Evolutionary conservation across 1,139 yeast species (phyloP).

Genomic region (Yamadazyma oceani): DNA sequence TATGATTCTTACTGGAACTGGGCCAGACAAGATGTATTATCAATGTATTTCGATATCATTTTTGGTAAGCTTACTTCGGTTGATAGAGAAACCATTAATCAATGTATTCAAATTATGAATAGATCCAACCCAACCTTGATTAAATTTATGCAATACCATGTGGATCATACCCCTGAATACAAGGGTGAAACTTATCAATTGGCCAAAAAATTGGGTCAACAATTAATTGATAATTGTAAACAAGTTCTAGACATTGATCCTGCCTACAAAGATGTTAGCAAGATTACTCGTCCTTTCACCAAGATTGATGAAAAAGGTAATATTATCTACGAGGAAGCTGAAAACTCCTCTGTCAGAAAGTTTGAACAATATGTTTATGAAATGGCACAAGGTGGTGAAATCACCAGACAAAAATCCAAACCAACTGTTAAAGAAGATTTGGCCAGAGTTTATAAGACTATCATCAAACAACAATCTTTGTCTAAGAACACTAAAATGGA

Average conservation of each 20-base stretch:
- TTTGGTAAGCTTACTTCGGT: slow-evolving; percentile 88
- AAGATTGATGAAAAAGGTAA: slow-evolving; percentile 85
- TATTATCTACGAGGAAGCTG: slow-evolving; percentile 76
- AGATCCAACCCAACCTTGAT: slow-evolving; percentile 92
- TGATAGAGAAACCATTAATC: slow-evolving; percentile 94
- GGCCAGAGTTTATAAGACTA: slow-evolving; percentile 79
- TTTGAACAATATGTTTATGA: slow-evolving; percentile 93
- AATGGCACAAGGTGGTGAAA: slow-evolving; percentile 93
- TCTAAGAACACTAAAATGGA: slow-evolving; percentile 67
- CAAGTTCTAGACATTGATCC: slow-evolving; percentile 82
- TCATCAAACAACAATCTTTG: slow-evolving; percentile 66
- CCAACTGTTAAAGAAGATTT: slow-evolving; percentile 85
- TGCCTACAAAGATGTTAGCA: slow-evolving; percentile 90
- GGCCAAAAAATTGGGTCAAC: slow-evolving; percentile 88
- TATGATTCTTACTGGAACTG: slow-evolving; percentile 99
- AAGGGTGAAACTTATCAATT: slow-evolving; percentile 88
- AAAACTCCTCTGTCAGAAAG: slow-evolving; percentile 89
- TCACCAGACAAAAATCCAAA: slow-evolving; percentile 60
- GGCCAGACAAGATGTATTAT: slow-evolving; percentile 96
- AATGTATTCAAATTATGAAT: slow-evolving; percentile 97
- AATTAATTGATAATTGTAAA: slow-evolving; percentile 91
- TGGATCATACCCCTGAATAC: slow-evolving; percentile 85
- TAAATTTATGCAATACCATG: slow-evolving; percentile 96
- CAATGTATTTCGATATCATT: slow-evolving; percentile 92
- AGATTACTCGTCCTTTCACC: slow-evolving; percentile 95